Conservation (phyloP, 169 alveolate genomes). For the Cardiosporidium cionae region DNA sequence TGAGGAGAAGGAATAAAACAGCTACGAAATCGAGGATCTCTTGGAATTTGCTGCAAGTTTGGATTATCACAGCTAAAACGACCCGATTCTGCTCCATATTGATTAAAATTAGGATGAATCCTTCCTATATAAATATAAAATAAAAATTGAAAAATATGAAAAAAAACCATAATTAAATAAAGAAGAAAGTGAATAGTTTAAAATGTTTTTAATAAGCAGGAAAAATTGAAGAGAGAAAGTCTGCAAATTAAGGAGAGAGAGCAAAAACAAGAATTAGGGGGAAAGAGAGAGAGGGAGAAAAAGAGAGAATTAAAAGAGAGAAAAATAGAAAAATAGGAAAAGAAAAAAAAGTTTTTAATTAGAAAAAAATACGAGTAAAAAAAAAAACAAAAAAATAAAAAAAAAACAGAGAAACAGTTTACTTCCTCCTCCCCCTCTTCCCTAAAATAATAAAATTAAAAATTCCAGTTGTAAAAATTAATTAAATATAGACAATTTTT, state of each 20-base stretch:
- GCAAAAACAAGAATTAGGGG: neutral
- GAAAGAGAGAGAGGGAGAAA: neutral
- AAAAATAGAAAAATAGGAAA: neutral
- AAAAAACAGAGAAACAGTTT: neutral
- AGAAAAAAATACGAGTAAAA: neutral
- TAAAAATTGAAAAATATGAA: no score
- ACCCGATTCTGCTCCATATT: constrained; percentile 73
- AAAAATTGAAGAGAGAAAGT: neutral
- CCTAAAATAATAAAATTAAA: no score
- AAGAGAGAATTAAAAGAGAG: neutral
- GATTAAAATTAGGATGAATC: constrained; percentile 69
- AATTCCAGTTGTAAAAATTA: no score
- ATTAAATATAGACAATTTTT: no score
- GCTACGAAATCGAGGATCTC: constrained; percentile 62
- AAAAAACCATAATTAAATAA: no score
- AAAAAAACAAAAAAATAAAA: neutral
- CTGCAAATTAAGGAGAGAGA: neutral
- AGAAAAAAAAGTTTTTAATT: neutral
- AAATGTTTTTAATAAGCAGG: no score
- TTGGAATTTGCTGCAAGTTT: constrained; percentile 74
- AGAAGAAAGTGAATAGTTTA: no score
- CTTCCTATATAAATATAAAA: constrained; percentile 49
- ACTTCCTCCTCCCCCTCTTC: neutral
- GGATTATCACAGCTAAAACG: constrained; percentile 76
- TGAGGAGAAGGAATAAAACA: constrained; percentile 60